Evolutionary conservation across 257 asterid species (phyloP).

Genomic region (Paulownia fortunei): DNA sequence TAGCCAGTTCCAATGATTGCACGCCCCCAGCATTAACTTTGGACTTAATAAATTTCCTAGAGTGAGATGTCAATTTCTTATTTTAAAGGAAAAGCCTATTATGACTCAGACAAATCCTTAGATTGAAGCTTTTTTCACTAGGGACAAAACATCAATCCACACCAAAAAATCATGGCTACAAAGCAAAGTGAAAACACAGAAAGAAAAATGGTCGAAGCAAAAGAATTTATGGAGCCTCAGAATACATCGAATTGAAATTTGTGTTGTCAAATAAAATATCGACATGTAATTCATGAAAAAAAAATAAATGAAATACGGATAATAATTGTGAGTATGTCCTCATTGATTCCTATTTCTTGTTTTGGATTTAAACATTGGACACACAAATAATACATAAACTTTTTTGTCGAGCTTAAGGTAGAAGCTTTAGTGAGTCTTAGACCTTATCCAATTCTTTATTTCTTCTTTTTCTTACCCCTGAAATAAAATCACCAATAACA

Average conservation of each 20-base stretch:
- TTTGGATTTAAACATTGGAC: background rate
- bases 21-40: conserved; percentile 35
- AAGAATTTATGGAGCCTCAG: background rate
- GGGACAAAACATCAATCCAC: conserved; percentile 29
- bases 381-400: background rate
- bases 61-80: conserved; percentile 11
- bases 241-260: background rate
- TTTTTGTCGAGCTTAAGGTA: background rate
- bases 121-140: background rate
- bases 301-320: too few species aligned
- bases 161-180: conserved; percentile 36
- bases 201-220: background rate
- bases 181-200: background rate
- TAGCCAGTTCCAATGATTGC: conserved; percentile 38
- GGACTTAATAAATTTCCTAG: conserved; percentile 9
- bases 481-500: background rate
- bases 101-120: background rate
- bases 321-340: too few species aligned
- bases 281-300: too few species aligned
- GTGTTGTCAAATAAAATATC: too few species aligned
- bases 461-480: background rate
- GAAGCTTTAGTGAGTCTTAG: background rate
- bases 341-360: too few species aligned
- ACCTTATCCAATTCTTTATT: background rate
- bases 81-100: conserved; percentile 8